Conservation (phyloP, 331 rosid species). For the Malus hybrid region DNA sequence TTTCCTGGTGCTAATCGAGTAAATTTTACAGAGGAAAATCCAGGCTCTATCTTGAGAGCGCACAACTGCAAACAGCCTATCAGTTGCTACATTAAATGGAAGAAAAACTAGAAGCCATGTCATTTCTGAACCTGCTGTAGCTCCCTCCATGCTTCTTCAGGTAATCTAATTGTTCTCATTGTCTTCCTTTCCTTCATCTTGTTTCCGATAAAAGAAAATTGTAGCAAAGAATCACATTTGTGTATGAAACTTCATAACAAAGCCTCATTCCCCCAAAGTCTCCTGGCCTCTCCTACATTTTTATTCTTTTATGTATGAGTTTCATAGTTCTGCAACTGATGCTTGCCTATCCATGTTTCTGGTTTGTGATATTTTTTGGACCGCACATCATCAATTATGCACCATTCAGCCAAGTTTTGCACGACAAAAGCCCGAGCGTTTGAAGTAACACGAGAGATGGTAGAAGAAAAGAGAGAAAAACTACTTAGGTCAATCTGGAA, state of each 20-base stretch:
- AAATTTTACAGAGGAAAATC: neutral
- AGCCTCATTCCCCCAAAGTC: neutral
- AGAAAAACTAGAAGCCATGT: too few species aligned
- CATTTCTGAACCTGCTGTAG: conserved; percentile 42
- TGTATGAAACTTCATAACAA: neutral
- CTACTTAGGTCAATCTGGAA: too few species aligned
- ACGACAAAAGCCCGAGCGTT: too few species aligned
- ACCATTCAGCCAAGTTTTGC: too few species aligned
- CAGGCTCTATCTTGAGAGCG: neutral
- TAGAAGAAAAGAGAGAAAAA: too few species aligned
- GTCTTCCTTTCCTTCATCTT: neutral
- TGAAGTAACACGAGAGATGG: too few species aligned
- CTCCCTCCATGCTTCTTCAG: conserved; percentile 98
- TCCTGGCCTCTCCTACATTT: neutral
- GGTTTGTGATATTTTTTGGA: too few species aligned
- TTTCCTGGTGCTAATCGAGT: conserved; percentile 18
- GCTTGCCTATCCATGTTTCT: conserved; percentile 10
- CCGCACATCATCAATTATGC: too few species aligned
- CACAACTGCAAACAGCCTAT: conserved; percentile 72
- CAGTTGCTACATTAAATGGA: conserved; percentile 37
- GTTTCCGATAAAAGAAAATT: neutral
- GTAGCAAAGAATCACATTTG: neutral
- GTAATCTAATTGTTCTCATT: conserved; percentile 23
- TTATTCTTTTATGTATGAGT: neutral
- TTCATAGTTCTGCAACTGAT: conserved; percentile 27